A percentile compares a stretch with the other conserved stretches of the same genome.
phyloP scores from a whole-genome alignment of 2,329 filamentous ascomycete species.

The Neofusicoccum cordaticola region DNA sequence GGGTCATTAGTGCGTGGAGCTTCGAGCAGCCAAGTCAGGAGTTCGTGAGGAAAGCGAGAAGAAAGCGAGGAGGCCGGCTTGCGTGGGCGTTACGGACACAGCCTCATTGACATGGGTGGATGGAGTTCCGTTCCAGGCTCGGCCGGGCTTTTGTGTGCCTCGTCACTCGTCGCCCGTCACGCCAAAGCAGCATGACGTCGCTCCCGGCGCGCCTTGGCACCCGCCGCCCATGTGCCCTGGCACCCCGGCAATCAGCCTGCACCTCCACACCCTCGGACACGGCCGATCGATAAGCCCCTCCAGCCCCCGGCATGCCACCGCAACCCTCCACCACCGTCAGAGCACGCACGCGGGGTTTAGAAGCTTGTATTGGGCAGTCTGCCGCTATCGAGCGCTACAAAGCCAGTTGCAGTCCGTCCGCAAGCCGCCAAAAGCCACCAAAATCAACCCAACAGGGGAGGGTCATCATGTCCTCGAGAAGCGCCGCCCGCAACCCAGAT shows the following conservation, averaged over 20 bases:
- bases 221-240: background rate
- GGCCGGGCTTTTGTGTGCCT: background rate
- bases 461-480: constrained; percentile 20
- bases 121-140: background rate
- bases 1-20: background rate
- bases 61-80: background rate
- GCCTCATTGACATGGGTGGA: constrained; percentile 2
- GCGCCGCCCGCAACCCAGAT: constrained; percentile 13
- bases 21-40: background rate
- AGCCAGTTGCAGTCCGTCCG: background rate
- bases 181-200: constrained; percentile 5
- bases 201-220: background rate
- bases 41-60: background rate
- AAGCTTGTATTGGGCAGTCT: constrained; percentile 6
- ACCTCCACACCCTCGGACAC: background rate
- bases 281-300: constrained; percentile 4
- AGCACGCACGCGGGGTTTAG: constrained; percentile 1
- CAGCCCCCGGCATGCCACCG: background rate
- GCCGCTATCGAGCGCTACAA: background rate
- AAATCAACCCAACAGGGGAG: background rate
- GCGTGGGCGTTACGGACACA: background rate
- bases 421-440: background rate
- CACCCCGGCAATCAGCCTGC: background rate
- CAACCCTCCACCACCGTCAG: background rate
- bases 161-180: background rate